A percentile compares a stretch with the other conserved stretches of the same genome.
Conservation (phyloP, 495 filamentous ascomycete genomes). For the Jackrogersella multiformis region DNA sequence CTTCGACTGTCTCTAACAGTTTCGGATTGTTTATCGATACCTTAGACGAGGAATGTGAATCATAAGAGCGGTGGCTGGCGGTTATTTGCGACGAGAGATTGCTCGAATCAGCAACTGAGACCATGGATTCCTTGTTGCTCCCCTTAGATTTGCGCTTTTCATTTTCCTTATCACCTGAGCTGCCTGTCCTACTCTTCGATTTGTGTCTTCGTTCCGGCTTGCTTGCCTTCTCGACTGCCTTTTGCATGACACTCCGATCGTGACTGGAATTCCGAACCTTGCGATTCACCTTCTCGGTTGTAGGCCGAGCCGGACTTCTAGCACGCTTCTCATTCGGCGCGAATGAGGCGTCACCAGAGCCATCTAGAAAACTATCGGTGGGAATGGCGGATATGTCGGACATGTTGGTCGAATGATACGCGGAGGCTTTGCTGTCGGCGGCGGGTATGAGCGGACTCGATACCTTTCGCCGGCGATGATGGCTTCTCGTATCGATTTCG, state of each 20-base stretch:
- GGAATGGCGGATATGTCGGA: constrained; percentile 94
- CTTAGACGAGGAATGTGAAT: constrained; percentile 81
- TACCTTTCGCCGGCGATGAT: constrained; percentile 56
- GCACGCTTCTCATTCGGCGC: constrained; percentile 49
- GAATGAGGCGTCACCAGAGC: constrained; percentile 50
- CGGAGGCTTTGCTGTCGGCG: constrained; percentile 64
- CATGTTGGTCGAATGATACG: constrained; percentile 64
- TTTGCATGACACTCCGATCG: constrained; percentile 41
- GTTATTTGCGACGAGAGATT: constrained; percentile 77
- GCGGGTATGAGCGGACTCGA: constrained; percentile 65
- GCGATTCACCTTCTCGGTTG: constrained; percentile 59
- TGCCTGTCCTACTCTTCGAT: constrained; percentile 67
- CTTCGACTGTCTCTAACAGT: constrained; percentile 93
- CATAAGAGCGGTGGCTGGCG: constrained; percentile 72
- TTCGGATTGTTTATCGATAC: constrained; percentile 94
- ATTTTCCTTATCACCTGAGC: constrained; percentile 68
- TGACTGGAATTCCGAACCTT: constrained; percentile 57
- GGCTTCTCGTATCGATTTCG: constrained; percentile 69
- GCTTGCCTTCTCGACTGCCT: constrained; percentile 48
- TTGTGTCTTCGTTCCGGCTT: constrained; percentile 60
- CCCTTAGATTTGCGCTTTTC: constrained; percentile 71
- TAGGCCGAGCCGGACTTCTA: constrained; percentile 51
- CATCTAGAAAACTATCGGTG: constrained; percentile 88
- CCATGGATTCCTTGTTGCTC: constrained; percentile 67
- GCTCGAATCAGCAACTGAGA: constrained; percentile 76